These are phyloP conservation scores for Amaranthus hypochondriacus DNA, from an alignment of 148 eudicot genomes.

Conservation along the genomic window DNA sequence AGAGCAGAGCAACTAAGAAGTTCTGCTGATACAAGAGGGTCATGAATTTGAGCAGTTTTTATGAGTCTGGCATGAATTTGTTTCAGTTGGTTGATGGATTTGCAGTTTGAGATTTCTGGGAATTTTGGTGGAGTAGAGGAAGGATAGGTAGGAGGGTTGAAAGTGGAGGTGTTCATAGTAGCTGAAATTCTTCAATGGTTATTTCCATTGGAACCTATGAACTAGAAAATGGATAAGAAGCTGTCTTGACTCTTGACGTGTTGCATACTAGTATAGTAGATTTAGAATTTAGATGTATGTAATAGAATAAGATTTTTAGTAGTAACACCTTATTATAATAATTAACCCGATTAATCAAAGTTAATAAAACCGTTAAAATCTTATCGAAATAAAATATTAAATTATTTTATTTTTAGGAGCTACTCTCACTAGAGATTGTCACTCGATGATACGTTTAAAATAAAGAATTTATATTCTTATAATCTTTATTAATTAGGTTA, in stretches of 20 bases:
- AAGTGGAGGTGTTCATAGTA: conserved; percentile 10
- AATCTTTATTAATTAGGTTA: too few relatives aligned
- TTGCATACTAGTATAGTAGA: not conserved
- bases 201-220: too few relatives aligned
- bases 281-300: too few relatives aligned
- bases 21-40: conserved; percentile 50
- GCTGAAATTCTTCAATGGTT: not conserved
- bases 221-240: not conserved
- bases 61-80: conserved; percentile 57
- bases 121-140: conserved; percentile 9
- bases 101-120: conserved; percentile 42
- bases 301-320: too few relatives aligned
- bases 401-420: too few relatives aligned
- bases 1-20: conserved; percentile 43
- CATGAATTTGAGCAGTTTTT: conserved; percentile 51
- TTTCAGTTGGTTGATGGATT: conserved; percentile 30
- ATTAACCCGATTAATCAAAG: too few relatives aligned
- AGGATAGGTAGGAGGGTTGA: not conserved
- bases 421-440: too few relatives aligned
- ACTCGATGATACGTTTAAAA: too few relatives aligned
- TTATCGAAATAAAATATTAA: too few relatives aligned
- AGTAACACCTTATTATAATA: too few relatives aligned
- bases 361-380: too few relatives aligned
- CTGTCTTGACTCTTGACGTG: not conserved
- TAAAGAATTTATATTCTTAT: too few relatives aligned